These are phyloP conservation scores for Petrea volubilis DNA, from an alignment of 257 asterid genomes.

Conservation along the genomic window DNA sequence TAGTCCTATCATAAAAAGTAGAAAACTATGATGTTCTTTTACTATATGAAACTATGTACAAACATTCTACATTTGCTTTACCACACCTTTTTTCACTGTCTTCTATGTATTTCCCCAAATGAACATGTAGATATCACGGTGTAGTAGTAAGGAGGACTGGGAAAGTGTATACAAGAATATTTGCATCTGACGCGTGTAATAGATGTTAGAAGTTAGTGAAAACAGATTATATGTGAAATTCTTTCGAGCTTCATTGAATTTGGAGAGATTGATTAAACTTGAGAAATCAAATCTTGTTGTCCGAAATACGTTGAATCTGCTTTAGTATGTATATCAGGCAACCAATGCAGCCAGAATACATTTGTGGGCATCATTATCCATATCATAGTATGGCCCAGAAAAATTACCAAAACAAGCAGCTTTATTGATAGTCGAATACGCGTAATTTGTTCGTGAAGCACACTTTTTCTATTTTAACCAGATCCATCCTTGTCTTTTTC, in stretches of 20 bases:
- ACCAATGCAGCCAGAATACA: constrained; percentile 48
- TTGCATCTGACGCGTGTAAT: constrained; percentile 29
- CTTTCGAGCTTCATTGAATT: not conserved
- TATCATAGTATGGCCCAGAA: constrained; percentile 43
- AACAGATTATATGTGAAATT: not conserved
- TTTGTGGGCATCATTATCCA: constrained; percentile 66
- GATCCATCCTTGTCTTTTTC: constrained; percentile 19
- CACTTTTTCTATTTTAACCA: not conserved
- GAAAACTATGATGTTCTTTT: not conserved
- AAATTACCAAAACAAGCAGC: constrained; percentile 33
- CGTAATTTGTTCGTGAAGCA: constrained; percentile 15
- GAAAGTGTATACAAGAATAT: constrained; percentile 34
- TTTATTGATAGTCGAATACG: constrained; percentile 35
- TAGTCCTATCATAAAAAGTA: constrained; percentile 22
- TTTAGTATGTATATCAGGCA: constrained; percentile 32
- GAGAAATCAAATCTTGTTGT: constrained; percentile 35
- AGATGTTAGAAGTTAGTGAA: too few relatives aligned
- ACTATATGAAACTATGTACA: not conserved
- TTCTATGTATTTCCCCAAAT: constrained; percentile 33
- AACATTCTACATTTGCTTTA: not conserved
- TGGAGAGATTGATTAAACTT: not conserved
- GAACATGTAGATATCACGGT: constrained; percentile 45
- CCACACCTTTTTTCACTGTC: constrained; percentile 20
- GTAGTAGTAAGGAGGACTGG: constrained; percentile 39
- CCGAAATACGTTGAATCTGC: constrained; percentile 38